Conservation (phyloP, 1,284 basidiomycete species). For the Melampsora larici-populina region DNA sequence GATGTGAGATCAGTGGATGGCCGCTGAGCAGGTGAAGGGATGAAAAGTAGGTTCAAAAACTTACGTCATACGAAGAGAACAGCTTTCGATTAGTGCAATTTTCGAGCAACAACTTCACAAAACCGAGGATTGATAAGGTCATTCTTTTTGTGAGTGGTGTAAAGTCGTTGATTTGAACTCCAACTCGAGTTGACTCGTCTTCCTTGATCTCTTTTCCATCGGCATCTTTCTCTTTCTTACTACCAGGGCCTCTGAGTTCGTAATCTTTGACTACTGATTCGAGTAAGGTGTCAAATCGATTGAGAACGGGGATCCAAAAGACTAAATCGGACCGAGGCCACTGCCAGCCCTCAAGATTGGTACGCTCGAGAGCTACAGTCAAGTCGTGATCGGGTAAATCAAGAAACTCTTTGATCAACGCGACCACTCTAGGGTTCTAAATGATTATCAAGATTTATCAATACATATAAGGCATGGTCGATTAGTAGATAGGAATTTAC, state of each 20-base stretch:
- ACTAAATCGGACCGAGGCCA: constrained; percentile 97
- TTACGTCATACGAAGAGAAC: constrained; percentile 91
- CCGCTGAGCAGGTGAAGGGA: constrained; percentile 34
- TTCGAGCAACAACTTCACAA: constrained; percentile 85
- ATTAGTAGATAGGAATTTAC: background rate
- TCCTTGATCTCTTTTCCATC: constrained; percentile 32
- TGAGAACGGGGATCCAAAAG: constrained; percentile 90
- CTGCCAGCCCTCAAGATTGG: constrained; percentile 62
- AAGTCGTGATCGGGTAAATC: constrained; percentile 35
- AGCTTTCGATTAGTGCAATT: constrained; percentile 98
- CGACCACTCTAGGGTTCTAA: constrained; percentile 38
- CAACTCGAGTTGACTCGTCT: constrained; percentile 44
- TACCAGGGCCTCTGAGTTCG: constrained; percentile 56
- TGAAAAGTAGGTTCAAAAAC: constrained; percentile 51
- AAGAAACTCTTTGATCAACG: constrained; percentile 26
- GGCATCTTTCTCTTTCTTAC: constrained; percentile 63
- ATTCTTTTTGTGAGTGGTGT: constrained; percentile 71
- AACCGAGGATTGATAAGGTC: constrained; percentile 76
- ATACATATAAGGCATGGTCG: background rate
- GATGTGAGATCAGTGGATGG: background rate
- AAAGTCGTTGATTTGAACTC: constrained; percentile 70
- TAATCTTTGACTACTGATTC: constrained; percentile 79
- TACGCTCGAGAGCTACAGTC: constrained; percentile 17
- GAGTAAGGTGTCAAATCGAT: constrained; percentile 87
- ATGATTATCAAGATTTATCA: background rate